Evolutionary conservation across 345 rosid genomes (phyloP), one percentile per base, ranked within the genome.

Genomic region (Leavenworthia alabamica): DNA sequence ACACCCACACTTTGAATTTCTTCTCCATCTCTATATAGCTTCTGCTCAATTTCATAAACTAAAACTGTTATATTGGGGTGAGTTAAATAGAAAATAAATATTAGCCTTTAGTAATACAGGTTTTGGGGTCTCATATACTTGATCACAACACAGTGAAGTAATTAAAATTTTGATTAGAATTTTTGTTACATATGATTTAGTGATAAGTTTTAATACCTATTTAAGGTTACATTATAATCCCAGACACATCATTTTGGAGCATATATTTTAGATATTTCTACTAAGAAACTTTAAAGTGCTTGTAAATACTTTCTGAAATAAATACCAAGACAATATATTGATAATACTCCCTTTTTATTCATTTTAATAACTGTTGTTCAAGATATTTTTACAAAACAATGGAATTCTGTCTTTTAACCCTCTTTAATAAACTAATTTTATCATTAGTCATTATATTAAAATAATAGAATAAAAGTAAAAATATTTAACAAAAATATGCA

Each of bases 1-100:
- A 80, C 0, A 49, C 53, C 88, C 88, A 83, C 12, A 83, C 54
- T 70, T 79, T 83, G 55, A 81, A 79, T 60, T 59, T 71, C 71
- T 80, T 80, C 65, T 64, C 66, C 88, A 80, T 83, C 76, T 80
- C 83, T 13, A 71, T 60, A 7, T 75, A 78, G 65, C 84, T 80
- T 68, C 88, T 80, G 65, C 62, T 28, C 45, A 62, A 12, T 19
- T 50, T 11, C 41, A 27, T 8, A 39, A 7, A 7, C 11, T 12
- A 27, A 4, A 4, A 2, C 27, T 28, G 44, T 42, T 47, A 33
- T 61, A 8, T 31, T 22, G 9, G 20, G 62, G 32, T 32, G 9
- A 23, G 32, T n/a, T 53, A 3, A 35, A 26, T 15, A 43, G 28
- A 54, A 14, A 12, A 4, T 27, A 24, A 15, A 16, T 10, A 3